Evolutionary conservation across 1,284 basidiomycete species (phyloP).

Genomic region (Naganishia albida): DNA sequence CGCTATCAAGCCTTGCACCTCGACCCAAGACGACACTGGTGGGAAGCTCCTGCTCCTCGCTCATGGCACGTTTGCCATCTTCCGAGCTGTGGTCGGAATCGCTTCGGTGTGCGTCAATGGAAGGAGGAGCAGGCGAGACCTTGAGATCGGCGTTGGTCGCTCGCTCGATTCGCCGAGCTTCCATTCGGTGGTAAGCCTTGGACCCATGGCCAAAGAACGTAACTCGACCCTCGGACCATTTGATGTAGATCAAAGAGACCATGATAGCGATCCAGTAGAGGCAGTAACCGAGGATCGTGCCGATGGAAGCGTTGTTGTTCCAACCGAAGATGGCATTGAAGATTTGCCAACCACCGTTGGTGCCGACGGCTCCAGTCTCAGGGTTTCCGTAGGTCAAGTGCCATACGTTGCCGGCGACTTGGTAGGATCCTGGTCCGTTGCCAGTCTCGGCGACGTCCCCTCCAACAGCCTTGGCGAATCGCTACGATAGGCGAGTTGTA

Average conservation of each 20-base stretch:
- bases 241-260: slow-evolving; percentile 65
- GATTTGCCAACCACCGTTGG: slow-evolving; percentile 50
- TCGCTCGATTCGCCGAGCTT: slow-evolving; percentile 8
- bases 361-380: slow-evolving; percentile 56
- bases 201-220: slow-evolving; percentile 49
- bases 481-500: slow-evolving; percentile 1
- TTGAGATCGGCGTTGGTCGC: slow-evolving; percentile 5
- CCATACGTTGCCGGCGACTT: slow-evolving; percentile 79
- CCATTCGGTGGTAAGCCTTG: slow-evolving; percentile 33
- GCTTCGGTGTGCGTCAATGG: background rate
- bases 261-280: slow-evolving; percentile 79
- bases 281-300: slow-evolving; percentile 70
- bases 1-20: slow-evolving; percentile 1
- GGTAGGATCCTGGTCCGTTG: slow-evolving; percentile 59
- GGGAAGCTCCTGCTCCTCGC: background rate
- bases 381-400: slow-evolving; percentile 76
- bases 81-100: slow-evolving; percentile 24
- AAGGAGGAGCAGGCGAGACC: slow-evolving; percentile 1
- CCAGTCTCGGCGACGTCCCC: slow-evolving; percentile 70
- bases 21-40: slow-evolving; percentile 1
- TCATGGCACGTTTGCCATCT: slow-evolving; percentile 8
- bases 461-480: slow-evolving; percentile 61
- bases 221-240: slow-evolving; percentile 61
- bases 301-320: slow-evolving; percentile 59
- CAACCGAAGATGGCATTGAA: slow-evolving; percentile 55